Conservation (phyloP, 768 basidiomycete genomes). For the Rhizopogon salebrosus region DNA sequence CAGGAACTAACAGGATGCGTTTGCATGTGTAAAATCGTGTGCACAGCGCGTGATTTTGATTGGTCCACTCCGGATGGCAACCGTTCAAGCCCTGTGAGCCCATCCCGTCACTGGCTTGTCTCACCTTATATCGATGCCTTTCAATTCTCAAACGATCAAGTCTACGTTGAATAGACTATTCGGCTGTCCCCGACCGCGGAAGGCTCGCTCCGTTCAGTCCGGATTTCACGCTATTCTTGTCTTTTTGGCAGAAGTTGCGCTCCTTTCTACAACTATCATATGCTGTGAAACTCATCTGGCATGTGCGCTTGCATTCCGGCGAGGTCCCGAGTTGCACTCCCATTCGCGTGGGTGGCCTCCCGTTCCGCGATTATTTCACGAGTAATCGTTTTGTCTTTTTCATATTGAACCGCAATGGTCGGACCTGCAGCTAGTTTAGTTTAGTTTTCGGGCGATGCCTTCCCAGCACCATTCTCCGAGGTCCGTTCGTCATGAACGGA, state of each 20-base stretch:
- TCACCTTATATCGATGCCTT: background rate
- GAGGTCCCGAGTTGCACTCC: background rate
- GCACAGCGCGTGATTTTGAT: background rate
- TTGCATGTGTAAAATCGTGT: background rate
- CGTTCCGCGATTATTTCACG: background rate
- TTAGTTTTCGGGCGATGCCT: background rate
- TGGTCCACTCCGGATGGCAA: background rate
- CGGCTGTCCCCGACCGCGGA: background rate
- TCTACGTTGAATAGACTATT: slow-evolving; percentile 7
- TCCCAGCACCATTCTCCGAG: background rate
- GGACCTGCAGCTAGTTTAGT: too few species aligned
- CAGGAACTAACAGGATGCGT: too few species aligned
- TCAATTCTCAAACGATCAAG: background rate
- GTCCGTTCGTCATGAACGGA: background rate
- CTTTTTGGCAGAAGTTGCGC: background rate
- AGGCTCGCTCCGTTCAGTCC: background rate
- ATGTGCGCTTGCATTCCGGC: background rate
- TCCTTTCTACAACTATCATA: background rate
- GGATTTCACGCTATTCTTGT: slow-evolving; percentile 5
- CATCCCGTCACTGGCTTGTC: background rate
- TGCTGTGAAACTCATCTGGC: background rate
- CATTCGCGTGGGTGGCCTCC: background rate
- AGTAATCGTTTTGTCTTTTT: background rate
- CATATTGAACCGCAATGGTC: background rate
- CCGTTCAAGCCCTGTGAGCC: background rate